Evolutionary conservation across 2,329 filamentous ascomycete species (phyloP).

Genomic region (Mycocentrospora acerina): DNA sequence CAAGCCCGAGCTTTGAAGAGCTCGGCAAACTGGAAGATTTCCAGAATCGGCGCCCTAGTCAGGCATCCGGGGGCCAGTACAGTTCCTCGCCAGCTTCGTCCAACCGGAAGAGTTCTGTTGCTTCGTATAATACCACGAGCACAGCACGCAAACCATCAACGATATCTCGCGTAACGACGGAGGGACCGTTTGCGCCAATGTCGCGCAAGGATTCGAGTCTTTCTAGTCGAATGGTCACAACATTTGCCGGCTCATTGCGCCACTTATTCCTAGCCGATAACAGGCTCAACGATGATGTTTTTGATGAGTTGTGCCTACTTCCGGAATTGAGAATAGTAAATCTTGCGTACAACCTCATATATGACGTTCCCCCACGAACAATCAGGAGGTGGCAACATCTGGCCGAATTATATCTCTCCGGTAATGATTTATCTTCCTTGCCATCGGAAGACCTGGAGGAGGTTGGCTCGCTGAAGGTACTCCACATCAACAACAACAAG

Average conservation of each 20-base stretch:
- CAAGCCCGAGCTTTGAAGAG: slow-evolving; percentile 76
- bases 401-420: slow-evolving; percentile 89
- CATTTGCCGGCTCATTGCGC: slow-evolving; percentile 82
- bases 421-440: slow-evolving; percentile 87
- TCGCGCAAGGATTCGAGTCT: slow-evolving; percentile 86
- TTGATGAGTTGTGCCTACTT: slow-evolving; percentile 83
- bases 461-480: slow-evolving; percentile 78
- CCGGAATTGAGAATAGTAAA: slow-evolving; percentile 86
- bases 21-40: slow-evolving; percentile 66
- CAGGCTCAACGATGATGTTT: slow-evolving; percentile 88
- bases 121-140: slow-evolving; percentile 65
- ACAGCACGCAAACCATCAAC: slow-evolving; percentile 73
- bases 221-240: slow-evolving; percentile 76
- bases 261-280: slow-evolving; percentile 92
- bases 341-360: slow-evolving; percentile 90
- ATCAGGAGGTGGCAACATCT: slow-evolving; percentile 89
- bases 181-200: slow-evolving; percentile 59
- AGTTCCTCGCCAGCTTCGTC: slow-evolving; percentile 69
- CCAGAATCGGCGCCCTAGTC: slow-evolving; percentile 73
- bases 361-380: slow-evolving; percentile 85
- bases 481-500: slow-evolving; percentile 97
- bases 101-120: slow-evolving; percentile 77
- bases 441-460: slow-evolving; percentile 94
- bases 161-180: slow-evolving; percentile 66
- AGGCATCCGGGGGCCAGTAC: slow-evolving; percentile 74